phyloP scores from a whole-genome alignment of 495 filamentous ascomycete species.

The Pyrenula aspistea region DNA sequence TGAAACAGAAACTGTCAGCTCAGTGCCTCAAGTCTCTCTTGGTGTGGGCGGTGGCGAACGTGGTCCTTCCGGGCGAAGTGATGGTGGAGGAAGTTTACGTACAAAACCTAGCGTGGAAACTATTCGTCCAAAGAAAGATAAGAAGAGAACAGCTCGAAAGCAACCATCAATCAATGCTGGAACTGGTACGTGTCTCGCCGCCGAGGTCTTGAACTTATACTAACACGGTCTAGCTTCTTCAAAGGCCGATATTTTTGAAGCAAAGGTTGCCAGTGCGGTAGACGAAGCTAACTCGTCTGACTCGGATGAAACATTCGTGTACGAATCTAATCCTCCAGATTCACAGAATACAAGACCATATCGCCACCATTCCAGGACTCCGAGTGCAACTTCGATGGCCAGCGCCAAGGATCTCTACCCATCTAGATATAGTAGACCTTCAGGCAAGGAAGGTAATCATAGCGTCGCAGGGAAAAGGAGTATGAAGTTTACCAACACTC shows the following conservation, averaged over 20 bases:
- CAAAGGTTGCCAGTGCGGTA: constrained; percentile 87
- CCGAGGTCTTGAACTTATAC: constrained; percentile 22
- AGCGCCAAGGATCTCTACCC: constrained; percentile 65
- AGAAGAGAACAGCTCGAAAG: constrained; percentile 66
- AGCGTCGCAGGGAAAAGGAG: constrained; percentile 71
- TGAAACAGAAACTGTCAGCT: constrained; percentile 90
- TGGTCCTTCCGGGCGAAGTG: constrained; percentile 34
- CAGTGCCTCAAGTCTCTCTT: constrained; percentile 79
- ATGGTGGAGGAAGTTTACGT: constrained; percentile 61
- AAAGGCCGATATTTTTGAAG: constrained; percentile 96
- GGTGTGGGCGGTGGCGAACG: constrained; percentile 55
- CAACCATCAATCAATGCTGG: constrained; percentile 55
- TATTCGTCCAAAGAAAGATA: constrained; percentile 83
- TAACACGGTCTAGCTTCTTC: constrained; percentile 55
- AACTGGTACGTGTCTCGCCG: constrained; percentile 41
- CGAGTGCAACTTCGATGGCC: constrained; percentile 82
- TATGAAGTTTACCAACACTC: constrained; percentile 96
- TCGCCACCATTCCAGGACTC: constrained; percentile 87
- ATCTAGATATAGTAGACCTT: constrained; percentile 41
- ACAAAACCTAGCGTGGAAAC: constrained; percentile 86
- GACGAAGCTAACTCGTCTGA: constrained; percentile 89
- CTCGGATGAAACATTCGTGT: constrained; percentile 97
- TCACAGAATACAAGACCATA: constrained; percentile 55
- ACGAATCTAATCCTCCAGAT: constrained; percentile 95
- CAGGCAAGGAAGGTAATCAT: constrained; percentile 53